These are phyloP conservation scores for Yarrowia galli DNA, from an alignment of 1,139 yeast species.

Conservation along the genomic window DNA sequence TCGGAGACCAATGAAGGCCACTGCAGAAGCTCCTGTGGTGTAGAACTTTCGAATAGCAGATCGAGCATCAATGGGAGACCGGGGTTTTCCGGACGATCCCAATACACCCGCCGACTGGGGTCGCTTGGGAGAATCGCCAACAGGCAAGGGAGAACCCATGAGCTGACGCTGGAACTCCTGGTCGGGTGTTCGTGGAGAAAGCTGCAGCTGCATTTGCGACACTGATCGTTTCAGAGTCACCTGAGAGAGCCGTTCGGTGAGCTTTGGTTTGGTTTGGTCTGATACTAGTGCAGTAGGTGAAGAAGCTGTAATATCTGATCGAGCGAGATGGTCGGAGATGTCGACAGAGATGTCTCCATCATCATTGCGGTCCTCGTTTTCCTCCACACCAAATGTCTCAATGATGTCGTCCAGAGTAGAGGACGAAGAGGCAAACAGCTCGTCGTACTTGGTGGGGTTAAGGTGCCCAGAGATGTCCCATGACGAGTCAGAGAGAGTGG, in stretches of 20 bases:
- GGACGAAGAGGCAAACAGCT: slow-evolving; percentile 44
- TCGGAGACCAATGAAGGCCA: slow-evolving; percentile 42
- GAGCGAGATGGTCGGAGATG: slow-evolving; percentile 23
- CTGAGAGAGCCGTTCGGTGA: slow-evolving; percentile 12
- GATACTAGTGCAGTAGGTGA: slow-evolving; percentile 6
- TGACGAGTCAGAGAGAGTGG: slow-evolving; percentile 22
- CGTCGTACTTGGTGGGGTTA: slow-evolving; percentile 16
- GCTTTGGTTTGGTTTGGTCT: neutral
- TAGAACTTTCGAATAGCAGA: slow-evolving; percentile 33
- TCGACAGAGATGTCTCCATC: slow-evolving; percentile 25
- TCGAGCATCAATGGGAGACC: slow-evolving; percentile 34
- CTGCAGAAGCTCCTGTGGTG: slow-evolving; percentile 35
- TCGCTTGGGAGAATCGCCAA: neutral
- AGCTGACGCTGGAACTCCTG: slow-evolving; percentile 38
- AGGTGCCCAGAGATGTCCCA: slow-evolving; percentile 23
- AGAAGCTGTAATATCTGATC: slow-evolving; percentile 14
- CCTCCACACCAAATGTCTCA: slow-evolving; percentile 44
- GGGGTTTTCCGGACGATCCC: slow-evolving; percentile 40
- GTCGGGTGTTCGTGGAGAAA: slow-evolving; percentile 37
- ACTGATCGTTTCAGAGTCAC: slow-evolving; percentile 25
- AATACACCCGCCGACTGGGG: slow-evolving; percentile 39
- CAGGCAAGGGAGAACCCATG: slow-evolving; percentile 18
- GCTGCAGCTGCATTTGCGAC: slow-evolving; percentile 39
- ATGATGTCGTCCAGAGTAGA: slow-evolving; percentile 48
- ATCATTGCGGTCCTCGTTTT: neutral